Percentiles rank a stretch among this genome's conserved stretches.
Conservation (phyloP, 169 alveolate genomes). For the Cryptosporidium felis region DNA sequence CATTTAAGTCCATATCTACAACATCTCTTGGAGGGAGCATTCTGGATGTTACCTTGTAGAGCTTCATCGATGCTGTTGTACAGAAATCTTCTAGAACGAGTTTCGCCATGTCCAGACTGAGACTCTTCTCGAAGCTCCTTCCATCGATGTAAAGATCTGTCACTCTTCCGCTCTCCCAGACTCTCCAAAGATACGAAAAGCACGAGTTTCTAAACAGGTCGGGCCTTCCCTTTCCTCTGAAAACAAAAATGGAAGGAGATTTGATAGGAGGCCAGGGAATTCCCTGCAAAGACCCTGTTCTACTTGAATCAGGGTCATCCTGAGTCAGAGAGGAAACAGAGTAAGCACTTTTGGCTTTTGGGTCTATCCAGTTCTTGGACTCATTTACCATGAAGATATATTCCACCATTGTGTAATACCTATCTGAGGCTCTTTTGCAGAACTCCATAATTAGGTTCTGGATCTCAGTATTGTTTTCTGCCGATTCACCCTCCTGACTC, state of each 20-base stretch:
- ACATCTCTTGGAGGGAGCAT: conserved; percentile 38
- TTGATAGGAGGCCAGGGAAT: conserved; percentile 63
- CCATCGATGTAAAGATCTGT: conserved; percentile 42
- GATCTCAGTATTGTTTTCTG: background rate
- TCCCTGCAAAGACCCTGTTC: conserved; percentile 33
- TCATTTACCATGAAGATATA: conserved; percentile 14
- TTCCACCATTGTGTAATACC: conserved; percentile 43
- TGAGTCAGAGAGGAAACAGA: conserved; percentile 5
- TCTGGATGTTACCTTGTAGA: conserved; percentile 11
- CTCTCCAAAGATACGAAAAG: conserved; percentile 31
- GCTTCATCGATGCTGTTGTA: conserved; percentile 6
- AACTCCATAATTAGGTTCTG: conserved; percentile 2
- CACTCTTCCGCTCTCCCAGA: conserved; percentile 27
- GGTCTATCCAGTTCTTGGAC: conserved; percentile 46
- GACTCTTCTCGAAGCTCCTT: conserved; percentile 7
- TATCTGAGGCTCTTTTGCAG: conserved; percentile 33
- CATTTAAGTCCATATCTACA: background rate
- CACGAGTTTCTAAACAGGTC: conserved; percentile 50
- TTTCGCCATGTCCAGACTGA: conserved; percentile 49
- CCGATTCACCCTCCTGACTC: background rate
- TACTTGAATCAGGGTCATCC: background rate
- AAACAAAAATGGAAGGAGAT: background rate
- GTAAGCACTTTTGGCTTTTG: conserved; percentile 4
- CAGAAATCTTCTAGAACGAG: conserved; percentile 49
- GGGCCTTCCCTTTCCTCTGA: conserved; percentile 37